A percentile compares a stretch with the other conserved stretches of the same genome.
Conservation (phyloP, 2,329 filamentous ascomycete genomes). For the Trichoderma sp. region DNA sequence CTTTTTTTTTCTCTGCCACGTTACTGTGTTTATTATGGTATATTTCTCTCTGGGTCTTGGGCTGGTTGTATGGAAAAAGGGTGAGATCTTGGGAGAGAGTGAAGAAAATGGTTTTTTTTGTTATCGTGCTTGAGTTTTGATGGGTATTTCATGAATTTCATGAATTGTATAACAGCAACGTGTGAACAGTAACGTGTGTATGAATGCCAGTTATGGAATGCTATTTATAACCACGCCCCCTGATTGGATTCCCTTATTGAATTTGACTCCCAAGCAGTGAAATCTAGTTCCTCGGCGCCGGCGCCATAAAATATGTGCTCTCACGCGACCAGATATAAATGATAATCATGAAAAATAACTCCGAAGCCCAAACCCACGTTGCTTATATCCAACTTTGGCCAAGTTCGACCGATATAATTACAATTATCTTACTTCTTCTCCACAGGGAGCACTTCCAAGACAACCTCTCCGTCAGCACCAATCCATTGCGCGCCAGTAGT, state of each 20-base stretch:
- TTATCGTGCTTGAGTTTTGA: neutral
- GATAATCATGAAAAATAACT: neutral
- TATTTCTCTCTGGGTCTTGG: neutral
- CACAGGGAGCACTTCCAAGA: slow-evolving; percentile 37
- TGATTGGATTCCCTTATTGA: neutral
- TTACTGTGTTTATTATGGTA: neutral
- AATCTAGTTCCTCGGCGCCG: neutral
- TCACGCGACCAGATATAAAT: neutral
- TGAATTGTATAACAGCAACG: neutral
- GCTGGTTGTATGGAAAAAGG: neutral
- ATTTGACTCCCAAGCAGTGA: neutral
- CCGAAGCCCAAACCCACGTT: neutral
- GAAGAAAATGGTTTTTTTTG: slow-evolving; percentile 2
- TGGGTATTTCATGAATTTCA: neutral
- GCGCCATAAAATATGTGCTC: neutral
- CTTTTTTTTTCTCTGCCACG: neutral
- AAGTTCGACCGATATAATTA: neutral
- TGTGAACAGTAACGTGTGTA: neutral
- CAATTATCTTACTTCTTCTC: slow-evolving; percentile 20
- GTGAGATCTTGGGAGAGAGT: neutral
- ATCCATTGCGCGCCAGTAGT: slow-evolving; percentile 62
- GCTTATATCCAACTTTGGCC: neutral
- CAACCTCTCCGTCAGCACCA: slow-evolving; percentile 58
- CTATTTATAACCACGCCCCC: neutral
- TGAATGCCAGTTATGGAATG: neutral